Evolutionary conservation across 192 early-diverging fungal genomes (phyloP).

Genomic region (Allomyces macrogynus): DNA sequence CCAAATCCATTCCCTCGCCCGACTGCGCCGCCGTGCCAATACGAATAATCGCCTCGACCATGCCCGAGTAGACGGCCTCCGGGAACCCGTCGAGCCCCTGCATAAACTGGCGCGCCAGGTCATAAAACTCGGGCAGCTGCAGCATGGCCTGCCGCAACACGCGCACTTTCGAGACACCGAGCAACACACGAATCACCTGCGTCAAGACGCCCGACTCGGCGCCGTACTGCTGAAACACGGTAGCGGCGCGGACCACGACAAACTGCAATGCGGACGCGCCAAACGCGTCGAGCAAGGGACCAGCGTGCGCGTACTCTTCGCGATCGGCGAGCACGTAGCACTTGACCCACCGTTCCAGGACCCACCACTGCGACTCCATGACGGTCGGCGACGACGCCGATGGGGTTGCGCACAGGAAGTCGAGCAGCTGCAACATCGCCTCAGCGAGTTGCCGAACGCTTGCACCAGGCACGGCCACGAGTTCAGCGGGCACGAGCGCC

Average conservation of each 20-base stretch:
- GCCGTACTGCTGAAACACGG: background rate
- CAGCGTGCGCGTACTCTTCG: background rate
- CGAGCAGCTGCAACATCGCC: background rate
- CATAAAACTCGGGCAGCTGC: no score
- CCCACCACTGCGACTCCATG: background rate
- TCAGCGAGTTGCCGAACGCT: background rate
- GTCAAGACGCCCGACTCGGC: background rate
- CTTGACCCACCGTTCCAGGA: background rate
- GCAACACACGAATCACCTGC: background rate
- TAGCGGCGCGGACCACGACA: background rate
- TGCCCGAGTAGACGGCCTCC: no score
- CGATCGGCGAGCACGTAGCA: background rate
- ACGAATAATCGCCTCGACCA: no score
- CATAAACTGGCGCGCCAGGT: no score
- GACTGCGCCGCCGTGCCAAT: no score
- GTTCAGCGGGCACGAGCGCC: background rate
- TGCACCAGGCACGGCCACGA: background rate
- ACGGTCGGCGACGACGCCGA: background rate
- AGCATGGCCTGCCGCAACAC: no score
- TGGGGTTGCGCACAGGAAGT: background rate
- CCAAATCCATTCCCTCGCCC: no score
- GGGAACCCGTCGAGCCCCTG: no score
- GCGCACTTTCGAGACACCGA: no score
- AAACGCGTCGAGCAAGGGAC: background rate
- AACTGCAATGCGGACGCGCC: background rate